Percentiles rank a stretch among this genome's conserved stretches.
Conservation (phyloP, 805 yeast species). For the Kuraishia capsulata region DNA sequence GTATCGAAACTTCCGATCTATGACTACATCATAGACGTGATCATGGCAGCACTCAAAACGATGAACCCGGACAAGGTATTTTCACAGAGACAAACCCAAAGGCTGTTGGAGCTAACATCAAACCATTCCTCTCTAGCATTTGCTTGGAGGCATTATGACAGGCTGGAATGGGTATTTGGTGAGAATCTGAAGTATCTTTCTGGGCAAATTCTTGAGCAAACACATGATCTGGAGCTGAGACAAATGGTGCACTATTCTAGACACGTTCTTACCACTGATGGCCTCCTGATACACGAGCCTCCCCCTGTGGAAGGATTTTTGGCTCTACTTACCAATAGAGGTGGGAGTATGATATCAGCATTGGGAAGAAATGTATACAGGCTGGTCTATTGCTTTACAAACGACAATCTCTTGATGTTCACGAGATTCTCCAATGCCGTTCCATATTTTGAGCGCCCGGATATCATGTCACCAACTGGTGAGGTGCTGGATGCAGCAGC, state of each 20-base stretch:
- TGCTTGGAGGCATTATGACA: constrained; percentile 62
- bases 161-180: constrained; percentile 61
- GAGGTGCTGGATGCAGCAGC: constrained; percentile 16
- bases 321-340: constrained; percentile 40
- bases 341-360: constrained; percentile 25
- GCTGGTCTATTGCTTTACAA: constrained; percentile 55
- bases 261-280: constrained; percentile 11
- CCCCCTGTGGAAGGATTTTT: constrained; percentile 77
- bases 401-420: constrained; percentile 52
- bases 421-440: constrained; percentile 42
- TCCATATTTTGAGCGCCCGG: constrained; percentile 41
- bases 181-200: constrained; percentile 30
- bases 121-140: constrained; percentile 31
- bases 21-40: constrained; percentile 21
- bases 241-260: constrained; percentile 31
- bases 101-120: constrained; percentile 16
- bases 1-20: background rate
- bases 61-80: background rate
- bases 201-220: constrained; percentile 31
- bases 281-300: constrained; percentile 41
- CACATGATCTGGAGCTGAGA: constrained; percentile 57
- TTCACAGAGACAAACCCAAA: background rate
- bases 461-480: constrained; percentile 25
- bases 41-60: constrained; percentile 14
- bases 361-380: constrained; percentile 33